Conservation (phyloP, 768 basidiomycete species). For the Amanita pseudoporphyria region DNA sequence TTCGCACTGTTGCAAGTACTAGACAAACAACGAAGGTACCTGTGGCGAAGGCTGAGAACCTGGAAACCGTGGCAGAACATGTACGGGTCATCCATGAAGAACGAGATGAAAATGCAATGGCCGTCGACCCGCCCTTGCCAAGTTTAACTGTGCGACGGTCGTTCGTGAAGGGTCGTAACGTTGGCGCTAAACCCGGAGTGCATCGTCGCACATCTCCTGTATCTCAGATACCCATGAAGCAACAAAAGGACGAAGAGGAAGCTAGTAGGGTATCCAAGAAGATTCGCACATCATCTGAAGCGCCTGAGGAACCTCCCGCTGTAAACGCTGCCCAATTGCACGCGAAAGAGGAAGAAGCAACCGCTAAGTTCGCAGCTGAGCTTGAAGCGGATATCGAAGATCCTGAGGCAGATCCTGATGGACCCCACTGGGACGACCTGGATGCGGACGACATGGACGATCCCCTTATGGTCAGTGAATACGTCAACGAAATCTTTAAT, state of each 20-base stretch:
- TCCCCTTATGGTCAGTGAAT: conserved; percentile 95
- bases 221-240: conserved; percentile 13
- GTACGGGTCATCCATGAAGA: conserved; percentile 14
- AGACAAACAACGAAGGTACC: conserved; percentile 27
- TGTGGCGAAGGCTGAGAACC: conserved; percentile 13
- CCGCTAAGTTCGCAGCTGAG: conserved; percentile 36
- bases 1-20: conserved; percentile 41
- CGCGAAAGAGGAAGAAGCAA: conserved; percentile 36
- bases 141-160: conserved; percentile 31
- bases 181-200: conserved; percentile 21
- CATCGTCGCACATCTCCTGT: conserved; percentile 15
- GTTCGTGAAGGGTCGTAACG: conserved; percentile 1
- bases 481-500: conserved; percentile 87
- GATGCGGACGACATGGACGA: conserved; percentile 91
- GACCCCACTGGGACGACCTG: conserved; percentile 77
- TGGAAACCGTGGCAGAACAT: conserved; percentile 23
- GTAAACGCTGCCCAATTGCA: conserved; percentile 11
- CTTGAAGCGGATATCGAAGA: conserved; percentile 44
- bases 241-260: conserved; percentile 45
- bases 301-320: conserved; percentile 27
- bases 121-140: conserved; percentile 38
- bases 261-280: conserved; percentile 60
- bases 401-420: conserved; percentile 56
- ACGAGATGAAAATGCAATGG: conserved; percentile 44
- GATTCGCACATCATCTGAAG: conserved; percentile 60